Conservation (phyloP, 768 basidiomycete genomes). For the Rhodotorula paludigena region DNA sequence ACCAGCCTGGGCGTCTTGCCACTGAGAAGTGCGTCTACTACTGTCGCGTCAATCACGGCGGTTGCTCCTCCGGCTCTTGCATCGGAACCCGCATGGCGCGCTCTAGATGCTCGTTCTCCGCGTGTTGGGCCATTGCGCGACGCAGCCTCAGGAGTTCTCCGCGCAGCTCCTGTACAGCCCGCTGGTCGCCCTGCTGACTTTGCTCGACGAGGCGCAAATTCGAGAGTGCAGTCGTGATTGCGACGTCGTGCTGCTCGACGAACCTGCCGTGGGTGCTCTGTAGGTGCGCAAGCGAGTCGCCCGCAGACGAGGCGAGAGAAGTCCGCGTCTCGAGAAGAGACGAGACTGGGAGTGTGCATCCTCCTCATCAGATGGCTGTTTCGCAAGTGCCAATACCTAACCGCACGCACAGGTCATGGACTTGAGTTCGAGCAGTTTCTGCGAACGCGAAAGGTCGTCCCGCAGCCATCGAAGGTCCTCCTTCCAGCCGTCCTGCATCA, state of each 20-base stretch:
- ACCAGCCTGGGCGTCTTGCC: background rate
- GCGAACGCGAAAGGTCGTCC: slow-evolving; percentile 68
- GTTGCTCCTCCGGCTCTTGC: too few species aligned
- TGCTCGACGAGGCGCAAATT: background rate
- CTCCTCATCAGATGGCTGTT: too few species aligned
- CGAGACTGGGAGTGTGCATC: slow-evolving; percentile 14
- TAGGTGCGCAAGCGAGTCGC: slow-evolving; percentile 1
- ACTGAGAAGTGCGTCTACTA: too few species aligned
- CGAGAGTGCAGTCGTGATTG: background rate
- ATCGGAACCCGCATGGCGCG: too few species aligned
- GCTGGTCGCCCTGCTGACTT: background rate
- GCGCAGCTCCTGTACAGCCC: background rate
- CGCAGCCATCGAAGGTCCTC: slow-evolving; percentile 64
- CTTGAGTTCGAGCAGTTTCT: slow-evolving; percentile 62
- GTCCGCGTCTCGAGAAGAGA: slow-evolving; percentile 2
- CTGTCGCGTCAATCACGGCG: too few species aligned
- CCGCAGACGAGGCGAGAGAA: background rate
- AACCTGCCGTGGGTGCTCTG: background rate
- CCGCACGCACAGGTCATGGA: slow-evolving; percentile 43
- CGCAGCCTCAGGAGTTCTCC: slow-evolving; percentile 15
- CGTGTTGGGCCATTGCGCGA: slow-evolving; percentile 13
- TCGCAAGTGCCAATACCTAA: too few species aligned
- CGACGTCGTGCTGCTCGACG: background rate
- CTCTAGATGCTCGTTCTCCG: too few species aligned
- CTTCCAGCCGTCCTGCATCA: slow-evolving; percentile 68